Evolutionary conservation across 768 basidiomycete genomes (phyloP).

Genomic region (Roridomyces roridus): DNA sequence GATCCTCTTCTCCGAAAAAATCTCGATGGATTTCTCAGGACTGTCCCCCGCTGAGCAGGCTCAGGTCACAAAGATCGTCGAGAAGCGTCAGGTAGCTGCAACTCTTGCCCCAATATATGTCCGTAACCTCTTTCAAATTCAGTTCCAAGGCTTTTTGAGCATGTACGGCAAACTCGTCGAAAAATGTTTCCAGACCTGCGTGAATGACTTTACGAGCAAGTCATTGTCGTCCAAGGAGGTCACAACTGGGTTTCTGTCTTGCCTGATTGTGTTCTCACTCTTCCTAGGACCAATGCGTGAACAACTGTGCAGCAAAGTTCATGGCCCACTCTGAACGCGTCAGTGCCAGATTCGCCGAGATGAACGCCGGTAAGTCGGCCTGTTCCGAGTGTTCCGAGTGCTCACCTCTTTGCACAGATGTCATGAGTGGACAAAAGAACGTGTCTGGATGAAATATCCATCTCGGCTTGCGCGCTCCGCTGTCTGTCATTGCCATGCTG

Average conservation of each 20-base stretch:
- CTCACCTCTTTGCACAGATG: too few relatives aligned
- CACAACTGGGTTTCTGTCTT: background rate
- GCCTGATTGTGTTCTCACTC: slow-evolving; percentile 1
- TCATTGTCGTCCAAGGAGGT: slow-evolving; percentile 94
- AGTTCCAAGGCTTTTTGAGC: slow-evolving; percentile 99
- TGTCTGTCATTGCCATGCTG: too few relatives aligned
- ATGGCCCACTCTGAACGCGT: slow-evolving; percentile 95
- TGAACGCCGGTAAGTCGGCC: slow-evolving; percentile 79
- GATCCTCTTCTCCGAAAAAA: too few relatives aligned
- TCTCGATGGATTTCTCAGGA: slow-evolving; percentile 92
- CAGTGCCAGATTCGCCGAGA: slow-evolving; percentile 89
- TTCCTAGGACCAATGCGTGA: slow-evolving; percentile 82
- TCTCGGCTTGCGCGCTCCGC: too few relatives aligned
- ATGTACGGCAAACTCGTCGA: slow-evolving; percentile 96
- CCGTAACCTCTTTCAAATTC: slow-evolving; percentile 6
- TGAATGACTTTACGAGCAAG: slow-evolving; percentile 97
- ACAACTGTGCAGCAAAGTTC: slow-evolving; percentile 97
- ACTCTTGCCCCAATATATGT: too few relatives aligned
- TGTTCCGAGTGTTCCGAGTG: slow-evolving; percentile 11
- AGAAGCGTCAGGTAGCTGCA: slow-evolving; percentile 88
- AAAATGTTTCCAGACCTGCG: slow-evolving; percentile 93
- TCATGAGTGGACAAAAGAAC: slow-evolving; percentile 22
- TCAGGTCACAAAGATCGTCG: slow-evolving; percentile 93
- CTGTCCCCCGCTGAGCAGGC: slow-evolving; percentile 93
- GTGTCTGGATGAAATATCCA: background rate